A percentile compares a stretch with the other conserved stretches of the same genome.
Conservation (phyloP, 2,329 filamentous ascomycete genomes). For the Penicillium fuscoglaucum region DNA sequence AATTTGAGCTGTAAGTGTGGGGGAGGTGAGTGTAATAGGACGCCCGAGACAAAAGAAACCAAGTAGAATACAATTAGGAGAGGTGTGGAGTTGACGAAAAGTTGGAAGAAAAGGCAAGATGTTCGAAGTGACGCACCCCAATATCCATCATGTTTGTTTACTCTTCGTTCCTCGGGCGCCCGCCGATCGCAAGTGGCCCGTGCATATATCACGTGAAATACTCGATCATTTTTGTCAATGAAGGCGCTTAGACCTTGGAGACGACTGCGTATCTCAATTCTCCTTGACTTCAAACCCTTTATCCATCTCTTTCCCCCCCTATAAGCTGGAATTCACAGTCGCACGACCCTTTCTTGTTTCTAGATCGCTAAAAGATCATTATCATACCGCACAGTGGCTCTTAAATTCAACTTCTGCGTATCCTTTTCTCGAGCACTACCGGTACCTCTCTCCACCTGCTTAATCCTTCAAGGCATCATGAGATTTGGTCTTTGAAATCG, state of each 20-base stretch:
- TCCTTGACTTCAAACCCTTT: background rate
- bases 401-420: background rate
- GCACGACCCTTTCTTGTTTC: background rate
- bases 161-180: constrained; percentile 37
- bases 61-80: background rate
- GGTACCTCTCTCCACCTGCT: background rate
- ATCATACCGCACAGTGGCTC: background rate
- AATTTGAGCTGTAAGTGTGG: background rate
- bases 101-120: constrained; percentile 12
- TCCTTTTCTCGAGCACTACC: background rate
- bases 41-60: constrained; percentile 1
- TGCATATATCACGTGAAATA: constrained; percentile 29
- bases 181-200: constrained; percentile 31
- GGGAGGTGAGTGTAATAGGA: background rate
- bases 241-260: constrained; percentile 19
- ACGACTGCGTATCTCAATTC: background rate
- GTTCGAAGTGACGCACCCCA: constrained; percentile 13
- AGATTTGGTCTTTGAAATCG: constrained; percentile 23
- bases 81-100: background rate
- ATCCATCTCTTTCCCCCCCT: background rate
- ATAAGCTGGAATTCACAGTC: background rate
- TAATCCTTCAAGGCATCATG: constrained; percentile 15
- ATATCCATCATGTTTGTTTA: constrained; percentile 42
- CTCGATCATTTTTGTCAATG: constrained; percentile 24
- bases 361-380: background rate